Evolutionary conservation across 2,329 filamentous ascomycete species (phyloP), one percentile per base, ranked within the genome.

Genomic region (Grosmannia huntii): DNA sequence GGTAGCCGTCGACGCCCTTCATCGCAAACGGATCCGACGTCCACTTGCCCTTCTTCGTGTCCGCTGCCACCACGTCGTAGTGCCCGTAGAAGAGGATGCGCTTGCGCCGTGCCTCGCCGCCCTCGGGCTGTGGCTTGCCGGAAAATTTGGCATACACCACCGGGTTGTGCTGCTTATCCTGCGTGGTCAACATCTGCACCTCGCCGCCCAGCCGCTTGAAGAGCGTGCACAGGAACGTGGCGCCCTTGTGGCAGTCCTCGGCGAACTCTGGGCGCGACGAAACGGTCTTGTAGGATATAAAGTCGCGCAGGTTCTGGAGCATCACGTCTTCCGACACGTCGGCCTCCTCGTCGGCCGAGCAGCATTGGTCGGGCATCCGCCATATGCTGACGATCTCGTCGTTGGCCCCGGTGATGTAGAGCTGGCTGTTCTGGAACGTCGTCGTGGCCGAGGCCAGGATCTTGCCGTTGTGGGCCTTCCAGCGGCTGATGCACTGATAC

Each of bases 41-140:
- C 94, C 94, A 99, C 64, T 89, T 92, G 44, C 82, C 81, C 59
- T 86, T 84, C 62, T 87, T 87, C 44, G 86, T 85, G 64, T 96
- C 90, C 0, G 94, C 94, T 0, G 90, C 82, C 4, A 99, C 94
- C 2, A 99, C 91, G 68, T 99, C 94, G 74, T 99, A 99, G 69
- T 99, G 94, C 0, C 95, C 94, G 67, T 99, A 99, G 69, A 99
- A 99, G 0, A 99, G 75, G 10, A 97, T 89, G 33, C 89, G 90
- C 72, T 94, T 96, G 21, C 89, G 81, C 28, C 82, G 76, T 28
- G 81, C 78, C 12, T 89, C 81, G 27, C 82, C 76, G 31, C 81
- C 78, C 5, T 0, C 81, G 74, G 1, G 83, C 81, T 33, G 36
- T 11, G 3, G 48, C 70, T 85, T 94, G 4, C 87, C 90, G 51